These are phyloP conservation scores for Xylariaceae sp. DNA, from an alignment of 2,329 filamentous ascomycete species.

Conservation along the genomic window DNA sequence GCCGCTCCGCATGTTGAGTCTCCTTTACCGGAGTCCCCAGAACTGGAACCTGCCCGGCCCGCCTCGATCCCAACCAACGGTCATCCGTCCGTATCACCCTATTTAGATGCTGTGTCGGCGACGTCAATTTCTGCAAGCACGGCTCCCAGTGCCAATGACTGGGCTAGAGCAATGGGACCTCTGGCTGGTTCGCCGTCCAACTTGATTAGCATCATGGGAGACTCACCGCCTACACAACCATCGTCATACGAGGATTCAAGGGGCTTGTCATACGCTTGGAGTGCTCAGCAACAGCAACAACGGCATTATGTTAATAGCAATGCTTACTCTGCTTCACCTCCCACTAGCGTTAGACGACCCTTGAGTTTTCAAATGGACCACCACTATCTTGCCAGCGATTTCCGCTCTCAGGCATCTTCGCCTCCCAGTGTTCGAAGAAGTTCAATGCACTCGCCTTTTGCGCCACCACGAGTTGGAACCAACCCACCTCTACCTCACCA, in stretches of 20 bases:
- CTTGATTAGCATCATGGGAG: conserved; percentile 46
- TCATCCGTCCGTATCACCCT: conserved; percentile 37
- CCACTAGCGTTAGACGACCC: conserved; percentile 44
- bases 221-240: conserved; percentile 47
- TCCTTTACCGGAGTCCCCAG: conserved; percentile 39
- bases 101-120: conserved; percentile 41
- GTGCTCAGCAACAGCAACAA: conserved; percentile 47
- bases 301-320: conserved; percentile 39
- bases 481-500: conserved; percentile 68
- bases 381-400: conserved; percentile 46
- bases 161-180: conserved; percentile 40
- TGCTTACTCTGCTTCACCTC: conserved; percentile 43
- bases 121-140: conserved; percentile 43
- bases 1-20: conserved; percentile 36
- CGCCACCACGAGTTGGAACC: conserved; percentile 46
- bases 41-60: conserved; percentile 41
- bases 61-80: conserved; percentile 41
- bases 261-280: conserved; percentile 43
- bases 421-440: conserved; percentile 48
- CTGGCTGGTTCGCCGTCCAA: conserved; percentile 44
- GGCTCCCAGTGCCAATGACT: conserved; percentile 44
- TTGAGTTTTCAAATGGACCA: conserved; percentile 52
- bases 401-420: conserved; percentile 50
- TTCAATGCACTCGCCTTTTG: conserved; percentile 60
- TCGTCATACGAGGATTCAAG: conserved; percentile 45